phyloP scores from a whole-genome alignment of 2,329 filamentous ascomycete species.

The Verticillium longisporum region DNA sequence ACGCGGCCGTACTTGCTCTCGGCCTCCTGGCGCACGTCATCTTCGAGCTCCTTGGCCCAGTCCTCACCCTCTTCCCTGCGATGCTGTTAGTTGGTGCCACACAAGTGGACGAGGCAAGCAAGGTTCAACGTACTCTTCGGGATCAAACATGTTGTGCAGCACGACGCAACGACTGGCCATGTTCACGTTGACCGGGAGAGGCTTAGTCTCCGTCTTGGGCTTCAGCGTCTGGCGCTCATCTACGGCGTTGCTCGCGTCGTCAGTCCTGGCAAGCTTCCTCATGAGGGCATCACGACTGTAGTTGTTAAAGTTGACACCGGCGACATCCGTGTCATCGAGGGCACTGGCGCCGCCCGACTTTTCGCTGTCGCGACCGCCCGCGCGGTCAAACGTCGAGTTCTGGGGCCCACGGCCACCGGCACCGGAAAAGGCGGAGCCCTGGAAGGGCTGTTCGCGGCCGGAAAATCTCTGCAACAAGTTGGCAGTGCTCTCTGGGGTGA shows the following conservation, averaged over 20 bases:
- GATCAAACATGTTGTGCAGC: conserved; percentile 92
- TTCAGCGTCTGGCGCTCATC: conserved; percentile 68
- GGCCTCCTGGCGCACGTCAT: conserved; percentile 88
- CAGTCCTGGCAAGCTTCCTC: conserved; percentile 94
- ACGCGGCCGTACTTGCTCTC: conserved; percentile 95
- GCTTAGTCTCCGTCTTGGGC: conserved; percentile 72
- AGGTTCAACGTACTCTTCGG: conserved; percentile 65
- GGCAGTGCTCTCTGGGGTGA: conserved; percentile 93
- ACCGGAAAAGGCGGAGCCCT: conserved; percentile 88
- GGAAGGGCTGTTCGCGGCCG: conserved; percentile 69
- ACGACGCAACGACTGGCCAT: conserved; percentile 91
- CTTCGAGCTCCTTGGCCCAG: conserved; percentile 91
- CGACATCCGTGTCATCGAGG: conserved; percentile 94
- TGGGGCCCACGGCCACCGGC: conserved; percentile 81
- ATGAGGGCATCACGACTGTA: conserved; percentile 98
- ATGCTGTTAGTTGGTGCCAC: conserved; percentile 22
- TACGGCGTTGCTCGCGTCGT: conserved; percentile 64
- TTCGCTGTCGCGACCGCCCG: conserved; percentile 80
- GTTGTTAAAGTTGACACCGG: conserved; percentile 98
- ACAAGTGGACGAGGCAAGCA: not conserved
- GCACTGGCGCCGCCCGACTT: conserved; percentile 90
- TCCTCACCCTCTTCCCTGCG: conserved; percentile 73
- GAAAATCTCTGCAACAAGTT: conserved; percentile 89
- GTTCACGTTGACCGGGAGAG: conserved; percentile 78
- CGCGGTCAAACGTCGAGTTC: conserved; percentile 83